Evolutionary conservation across 1,284 basidiomycete species (phyloP).

Genomic region (Sporisorium reilianum): DNA sequence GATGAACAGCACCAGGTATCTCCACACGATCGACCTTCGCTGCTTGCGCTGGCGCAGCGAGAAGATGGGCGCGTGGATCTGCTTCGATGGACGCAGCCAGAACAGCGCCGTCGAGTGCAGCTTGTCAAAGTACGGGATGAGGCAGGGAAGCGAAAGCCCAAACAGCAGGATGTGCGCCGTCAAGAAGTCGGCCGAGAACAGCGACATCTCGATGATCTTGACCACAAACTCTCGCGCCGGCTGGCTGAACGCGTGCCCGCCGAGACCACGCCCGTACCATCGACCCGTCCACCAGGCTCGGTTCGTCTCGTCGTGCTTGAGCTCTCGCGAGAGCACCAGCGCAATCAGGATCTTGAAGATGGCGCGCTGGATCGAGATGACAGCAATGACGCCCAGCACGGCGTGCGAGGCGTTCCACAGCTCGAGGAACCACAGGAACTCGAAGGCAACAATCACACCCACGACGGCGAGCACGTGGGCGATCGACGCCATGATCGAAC

Average conservation of each 20-base stretch:
- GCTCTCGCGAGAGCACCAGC: conserved; percentile 66
- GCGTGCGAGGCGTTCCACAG: conserved; percentile 91
- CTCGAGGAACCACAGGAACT: conserved; percentile 87
- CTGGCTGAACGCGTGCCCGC: conserved; percentile 68
- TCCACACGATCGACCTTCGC: conserved; percentile 70
- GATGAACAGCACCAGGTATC: conserved; percentile 85
- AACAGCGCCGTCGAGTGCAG: conserved; percentile 67
- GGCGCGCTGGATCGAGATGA: conserved; percentile 68
- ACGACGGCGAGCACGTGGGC: conserved; percentile 66
- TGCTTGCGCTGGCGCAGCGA: conserved; percentile 67
- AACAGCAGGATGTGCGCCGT: conserved; percentile 66
- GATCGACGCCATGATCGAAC: conserved; percentile 67
- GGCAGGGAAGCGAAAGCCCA: conserved; percentile 73
- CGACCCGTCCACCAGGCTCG: conserved; percentile 69
- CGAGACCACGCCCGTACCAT: conserved; percentile 68
- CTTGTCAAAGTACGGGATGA: conserved; percentile 60
- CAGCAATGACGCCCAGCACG: conserved; percentile 72
- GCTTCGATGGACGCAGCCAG: conserved; percentile 74
- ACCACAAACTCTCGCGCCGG: conserved; percentile 68
- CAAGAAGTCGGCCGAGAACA: conserved; percentile 67
- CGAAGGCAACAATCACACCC: conserved; percentile 63
- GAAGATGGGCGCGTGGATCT: conserved; percentile 83
- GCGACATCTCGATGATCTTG: conserved; percentile 69
- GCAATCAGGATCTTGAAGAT: conserved; percentile 69
- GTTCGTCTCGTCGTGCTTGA: conserved; percentile 70